Base-by-base conservation (phyloP, 139 green algal species). In the Coelastrella sp. region DNA sequence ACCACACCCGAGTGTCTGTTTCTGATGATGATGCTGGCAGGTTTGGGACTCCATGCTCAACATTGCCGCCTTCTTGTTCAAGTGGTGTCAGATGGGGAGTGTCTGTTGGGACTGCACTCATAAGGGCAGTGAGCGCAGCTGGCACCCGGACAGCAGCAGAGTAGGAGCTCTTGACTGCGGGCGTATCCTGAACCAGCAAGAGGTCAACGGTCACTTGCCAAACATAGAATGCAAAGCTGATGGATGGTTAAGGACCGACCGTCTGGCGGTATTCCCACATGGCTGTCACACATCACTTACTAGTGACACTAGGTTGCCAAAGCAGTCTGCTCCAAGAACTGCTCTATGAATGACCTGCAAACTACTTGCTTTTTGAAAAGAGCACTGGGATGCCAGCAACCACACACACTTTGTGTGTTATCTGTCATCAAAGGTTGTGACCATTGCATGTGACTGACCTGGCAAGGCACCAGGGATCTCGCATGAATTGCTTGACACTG, bases 401-500 rank as follows among this genome's bases (percentile, higher is more conserved):
- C 48, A 57, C 48, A 0, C 48, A 57, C 48, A 23, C 13, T 23
- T 15, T 57, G 48, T 57, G 48, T 57, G 48, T 57, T 57, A 57
- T 11, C 48, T 57, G 48, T n/a, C n/a, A n/a, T n/a, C n/a, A n/a
- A n/a, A n/a, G n/a, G n/a, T n/a, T n/a, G n/a, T n/a, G n/a, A n/a
- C n/a, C n/a, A n/a, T n/a, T n/a, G n/a, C n/a, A n/a, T n/a, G n/a
- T n/a, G n/a, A n/a, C 53, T 59, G n/a, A 94, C 90, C 90, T 96
- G 94, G 93, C 96, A 99, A 1, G 96, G 96, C 72, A 98, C 88
- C 30, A 99, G 81, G 9, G 93, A 95, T 5, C 96, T 84, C 0
- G 96, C 96, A 77, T 99, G 96, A 67, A 99, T 99, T 71, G 96
- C 96, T 86, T 99, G 96, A 92, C 96, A 99, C 91, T 98, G 94